Base-by-base conservation (phyloP, 2,329 filamentous ascomycete genomes). In the Apiospora saccharicola region DNA sequence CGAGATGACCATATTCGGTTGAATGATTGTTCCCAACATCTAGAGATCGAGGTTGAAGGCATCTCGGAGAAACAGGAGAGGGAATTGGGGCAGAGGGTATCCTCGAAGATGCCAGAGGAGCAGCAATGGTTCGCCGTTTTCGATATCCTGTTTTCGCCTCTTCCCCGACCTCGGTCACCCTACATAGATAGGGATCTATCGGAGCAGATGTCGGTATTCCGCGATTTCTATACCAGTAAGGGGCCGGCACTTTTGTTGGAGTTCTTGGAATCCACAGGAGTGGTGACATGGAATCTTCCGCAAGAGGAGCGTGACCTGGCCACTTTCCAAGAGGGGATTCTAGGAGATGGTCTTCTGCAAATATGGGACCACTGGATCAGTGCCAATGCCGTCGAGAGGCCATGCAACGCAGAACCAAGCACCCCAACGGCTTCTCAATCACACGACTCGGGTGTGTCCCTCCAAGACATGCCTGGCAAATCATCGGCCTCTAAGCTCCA, bases 121-220 rank as follows among this genome's bases (percentile, higher is more conserved):
- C 72, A 78, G 44, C 75, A 80, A 47, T 81, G 79, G 79, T 80
- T 79, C 70, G 73, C 73, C 19, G 76, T 81, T 3, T 80, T 77
- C 74, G 75, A 78, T 7, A 76, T 75, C 12, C 43, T 80, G 0
- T 79, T 81, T 57, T 72, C 73, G 2, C 72, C 73, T 3, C 70
- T 71, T 8, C 73, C 73, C 13, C 77, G 71, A 1, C 77, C 77
- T 22, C 72, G 69, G 4, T 78, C 78, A 19, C 73, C 77, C 0
- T 79, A 79, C 34, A 74, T 77, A 30, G 76, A 79, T 49, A 72
- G 71, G 43, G 75, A 75, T n/a, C 47, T 75, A 22, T 75, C 74
- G 10, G 73, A 75, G 14, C 73, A 76, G 30, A 49, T 76, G 49
- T 74, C 72, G 24, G 71, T 75, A 49, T 76, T 76, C 30, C 73